Percentiles rank a stretch among this genome's conserved stretches.
Conservation (phyloP, 352 stramenopile species). For the Globisporangium recalcitrans region DNA sequence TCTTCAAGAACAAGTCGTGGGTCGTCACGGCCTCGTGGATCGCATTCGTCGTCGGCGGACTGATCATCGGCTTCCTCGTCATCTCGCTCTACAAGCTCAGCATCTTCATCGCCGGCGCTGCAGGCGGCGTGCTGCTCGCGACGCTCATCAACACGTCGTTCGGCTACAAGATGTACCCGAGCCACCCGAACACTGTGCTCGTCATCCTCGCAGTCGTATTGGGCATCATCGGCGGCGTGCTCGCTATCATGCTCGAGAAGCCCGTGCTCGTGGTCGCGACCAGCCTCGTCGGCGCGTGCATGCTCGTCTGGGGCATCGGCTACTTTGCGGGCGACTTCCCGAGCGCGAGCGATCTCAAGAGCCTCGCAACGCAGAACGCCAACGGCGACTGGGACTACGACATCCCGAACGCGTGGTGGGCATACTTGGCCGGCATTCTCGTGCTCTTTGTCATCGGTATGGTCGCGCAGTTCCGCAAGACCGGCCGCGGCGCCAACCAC, state of each 20-base stretch:
- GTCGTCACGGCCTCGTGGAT: conserved; percentile 55
- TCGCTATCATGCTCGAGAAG: conserved; percentile 47
- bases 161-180: conserved; percentile 50
- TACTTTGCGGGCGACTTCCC: conserved; percentile 64
- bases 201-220: conserved; percentile 45
- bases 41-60: conserved; percentile 43
- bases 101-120: conserved; percentile 52
- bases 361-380: conserved; percentile 27
- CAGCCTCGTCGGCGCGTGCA: conserved; percentile 40
- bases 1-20: conserved; percentile 43
- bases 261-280: conserved; percentile 48
- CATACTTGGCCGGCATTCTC: conserved; percentile 43
- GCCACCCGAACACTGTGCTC: conserved; percentile 37
- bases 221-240: conserved; percentile 30
- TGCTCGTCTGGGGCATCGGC: conserved; percentile 53
- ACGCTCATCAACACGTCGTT: conserved; percentile 49
- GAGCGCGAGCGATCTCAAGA: conserved; percentile 40
- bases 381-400: conserved; percentile 44
- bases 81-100: conserved; percentile 43
- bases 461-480: conserved; percentile 61
- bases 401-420: conserved; percentile 58
- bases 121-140: conserved; percentile 43
- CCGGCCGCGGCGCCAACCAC: conserved; percentile 21
- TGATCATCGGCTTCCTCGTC: conserved; percentile 41
- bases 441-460: conserved; percentile 51